These are phyloP conservation scores for Asterochloris sp. DNA, from an alignment of 139 green algal species.

Conservation along the genomic window DNA sequence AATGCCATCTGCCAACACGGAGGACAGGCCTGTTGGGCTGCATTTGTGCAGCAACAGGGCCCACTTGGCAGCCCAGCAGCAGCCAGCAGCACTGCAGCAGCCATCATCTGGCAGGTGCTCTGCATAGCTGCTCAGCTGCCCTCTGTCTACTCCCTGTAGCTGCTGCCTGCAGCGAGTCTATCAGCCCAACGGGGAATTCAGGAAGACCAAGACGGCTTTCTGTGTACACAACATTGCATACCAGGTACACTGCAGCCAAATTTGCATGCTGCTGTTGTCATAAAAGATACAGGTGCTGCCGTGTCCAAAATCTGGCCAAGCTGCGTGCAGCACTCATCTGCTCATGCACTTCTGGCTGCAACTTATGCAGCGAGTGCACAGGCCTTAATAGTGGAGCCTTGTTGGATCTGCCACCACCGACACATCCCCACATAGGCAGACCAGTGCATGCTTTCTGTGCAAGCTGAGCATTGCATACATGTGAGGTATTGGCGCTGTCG, in stretches of 20 bases:
- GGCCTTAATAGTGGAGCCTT: neutral
- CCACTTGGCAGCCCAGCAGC: too few species aligned
- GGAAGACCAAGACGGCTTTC: slow-evolving; percentile 73
- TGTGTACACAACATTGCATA: slow-evolving; percentile 98
- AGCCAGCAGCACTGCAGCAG: too few species aligned
- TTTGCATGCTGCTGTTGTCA: neutral
- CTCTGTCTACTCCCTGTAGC: neutral
- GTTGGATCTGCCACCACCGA: too few species aligned
- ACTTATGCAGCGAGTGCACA: neutral
- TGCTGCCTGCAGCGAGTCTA: slow-evolving; percentile 61
- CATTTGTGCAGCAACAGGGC: too few species aligned
- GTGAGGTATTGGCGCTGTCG: too few species aligned
- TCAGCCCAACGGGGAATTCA: slow-evolving; percentile 74
- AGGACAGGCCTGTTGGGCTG: too few species aligned
- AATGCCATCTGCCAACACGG: too few species aligned
- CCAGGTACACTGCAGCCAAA: slow-evolving; percentile 26
- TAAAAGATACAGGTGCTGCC: neutral
- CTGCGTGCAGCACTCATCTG: neutral
- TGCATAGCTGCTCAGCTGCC: too few species aligned
- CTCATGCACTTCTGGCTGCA: neutral
- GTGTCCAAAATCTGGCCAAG: neutral
- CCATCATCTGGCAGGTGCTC: too few species aligned
- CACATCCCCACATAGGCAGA: too few species aligned
- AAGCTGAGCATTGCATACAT: too few species aligned
- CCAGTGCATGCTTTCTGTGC: too few species aligned